Conservation (phyloP, 208 protist species). For the Ichthyophonus hoferi region DNA sequence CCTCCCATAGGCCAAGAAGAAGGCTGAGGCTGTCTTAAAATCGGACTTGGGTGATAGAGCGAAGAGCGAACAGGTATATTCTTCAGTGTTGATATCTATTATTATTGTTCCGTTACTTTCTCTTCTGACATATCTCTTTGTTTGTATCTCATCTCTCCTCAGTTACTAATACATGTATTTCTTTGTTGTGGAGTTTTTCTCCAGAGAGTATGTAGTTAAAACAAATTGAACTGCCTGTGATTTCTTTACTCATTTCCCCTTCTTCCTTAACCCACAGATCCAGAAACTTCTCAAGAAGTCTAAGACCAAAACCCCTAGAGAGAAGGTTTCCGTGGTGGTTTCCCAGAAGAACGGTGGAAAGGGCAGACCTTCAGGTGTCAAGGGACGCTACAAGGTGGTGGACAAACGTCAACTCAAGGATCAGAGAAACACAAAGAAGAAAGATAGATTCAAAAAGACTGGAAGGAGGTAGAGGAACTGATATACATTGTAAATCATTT, state of each 20-base stretch:
- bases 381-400: slow-evolving; percentile 47
- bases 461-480: background rate
- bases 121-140: no score
- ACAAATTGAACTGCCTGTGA: no score
- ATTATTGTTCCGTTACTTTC: no score
- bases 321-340: slow-evolving; percentile 13
- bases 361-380: slow-evolving; percentile 9
- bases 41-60: background rate
- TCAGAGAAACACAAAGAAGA: background rate
- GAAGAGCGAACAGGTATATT: slow-evolving; percentile 28
- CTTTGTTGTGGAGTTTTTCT: no score
- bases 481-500: no score
- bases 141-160: background rate
- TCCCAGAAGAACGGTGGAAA: slow-evolving; percentile 9
- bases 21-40: slow-evolving; percentile 20
- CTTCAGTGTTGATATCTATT: no score
- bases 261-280: slow-evolving; percentile 13
- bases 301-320: background rate
- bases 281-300: slow-evolving; percentile 25
- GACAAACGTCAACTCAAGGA: slow-evolving; percentile 41
- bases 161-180: background rate
- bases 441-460: background rate
- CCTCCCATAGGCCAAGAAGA: background rate
- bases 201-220: no score
- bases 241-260: no score